These are phyloP conservation scores for Phytopythium ostracodes DNA, from an alignment of 352 stramenopile species.

Conservation along the genomic window DNA sequence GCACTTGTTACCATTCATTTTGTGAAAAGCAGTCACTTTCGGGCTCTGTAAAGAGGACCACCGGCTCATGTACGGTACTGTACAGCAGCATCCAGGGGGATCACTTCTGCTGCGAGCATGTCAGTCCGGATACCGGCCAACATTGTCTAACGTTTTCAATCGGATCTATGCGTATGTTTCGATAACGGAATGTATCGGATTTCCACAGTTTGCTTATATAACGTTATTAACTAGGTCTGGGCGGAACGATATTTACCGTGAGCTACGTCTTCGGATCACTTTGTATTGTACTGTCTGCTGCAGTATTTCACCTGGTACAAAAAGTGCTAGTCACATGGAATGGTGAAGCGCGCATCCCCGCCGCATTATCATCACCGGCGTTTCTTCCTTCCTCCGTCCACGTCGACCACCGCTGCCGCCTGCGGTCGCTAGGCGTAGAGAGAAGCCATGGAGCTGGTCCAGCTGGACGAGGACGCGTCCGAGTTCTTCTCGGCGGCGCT, in stretches of 20 bases:
- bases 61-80: too few relatives aligned
- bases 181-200: too few relatives aligned
- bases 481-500: slow-evolving; percentile 23
- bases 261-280: neutral
- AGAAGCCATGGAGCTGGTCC: slow-evolving; percentile 16
- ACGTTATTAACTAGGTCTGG: too few relatives aligned
- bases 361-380: neutral
- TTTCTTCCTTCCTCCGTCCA: neutral
- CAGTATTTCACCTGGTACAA: neutral
- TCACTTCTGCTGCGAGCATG: too few relatives aligned
- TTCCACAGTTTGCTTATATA: too few relatives aligned
- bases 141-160: too few relatives aligned
- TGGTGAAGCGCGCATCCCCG: neutral
- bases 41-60: too few relatives aligned
- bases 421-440: neutral
- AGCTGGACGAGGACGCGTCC: slow-evolving; percentile 20
- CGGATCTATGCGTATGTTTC: too few relatives aligned
- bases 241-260: neutral
- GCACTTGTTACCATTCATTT: too few relatives aligned
- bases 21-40: too few relatives aligned
- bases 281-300: neutral
- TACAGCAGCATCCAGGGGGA: too few relatives aligned
- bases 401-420: neutral
- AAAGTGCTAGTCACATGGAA: neutral
- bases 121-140: too few relatives aligned